phyloP scores from a whole-genome alignment of 257 asterid genomes.

The Gentiana straminea region DNA sequence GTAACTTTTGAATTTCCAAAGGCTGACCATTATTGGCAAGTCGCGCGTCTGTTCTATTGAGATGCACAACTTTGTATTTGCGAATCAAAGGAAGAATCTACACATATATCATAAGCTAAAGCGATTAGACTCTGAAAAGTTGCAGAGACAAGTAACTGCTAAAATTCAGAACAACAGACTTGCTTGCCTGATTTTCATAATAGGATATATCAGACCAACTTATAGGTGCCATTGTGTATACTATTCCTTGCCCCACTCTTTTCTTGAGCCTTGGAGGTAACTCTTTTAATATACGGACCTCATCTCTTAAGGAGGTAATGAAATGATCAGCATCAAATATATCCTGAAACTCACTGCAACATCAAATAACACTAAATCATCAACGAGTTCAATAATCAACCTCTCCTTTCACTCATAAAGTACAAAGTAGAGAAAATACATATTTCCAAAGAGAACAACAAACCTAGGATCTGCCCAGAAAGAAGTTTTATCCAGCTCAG shows the following conservation, averaged over 20 bases:
- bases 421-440: background rate
- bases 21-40: slow-evolving; percentile 91
- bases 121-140: slow-evolving; percentile 6
- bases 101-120: slow-evolving; percentile 8
- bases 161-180: too few relatives aligned
- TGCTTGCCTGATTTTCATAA: slow-evolving; percentile 64
- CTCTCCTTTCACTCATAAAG: background rate
- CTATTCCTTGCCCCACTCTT: slow-evolving; percentile 71
- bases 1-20: slow-evolving; percentile 77
- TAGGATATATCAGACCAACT: slow-evolving; percentile 97
- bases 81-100: slow-evolving; percentile 91
- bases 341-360: slow-evolving; percentile 83
- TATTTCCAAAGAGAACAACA: slow-evolving; percentile 8
- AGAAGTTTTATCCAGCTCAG: slow-evolving; percentile 95
- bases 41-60: slow-evolving; percentile 86
- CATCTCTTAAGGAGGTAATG: slow-evolving; percentile 84
- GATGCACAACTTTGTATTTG: slow-evolving; percentile 83
- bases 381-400: background rate
- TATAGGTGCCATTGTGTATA: slow-evolving; percentile 75
- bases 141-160: background rate
- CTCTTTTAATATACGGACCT: slow-evolving; percentile 84
- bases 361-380: slow-evolving; percentile 1
- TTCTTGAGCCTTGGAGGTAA: slow-evolving; percentile 80
- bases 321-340: slow-evolving; percentile 93
- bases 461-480: slow-evolving; percentile 99